Percentiles rank a stretch among this genome's conserved stretches.
Conservation (phyloP, 345 rosid genomes). For the Sisymbrium altissimum region DNA sequence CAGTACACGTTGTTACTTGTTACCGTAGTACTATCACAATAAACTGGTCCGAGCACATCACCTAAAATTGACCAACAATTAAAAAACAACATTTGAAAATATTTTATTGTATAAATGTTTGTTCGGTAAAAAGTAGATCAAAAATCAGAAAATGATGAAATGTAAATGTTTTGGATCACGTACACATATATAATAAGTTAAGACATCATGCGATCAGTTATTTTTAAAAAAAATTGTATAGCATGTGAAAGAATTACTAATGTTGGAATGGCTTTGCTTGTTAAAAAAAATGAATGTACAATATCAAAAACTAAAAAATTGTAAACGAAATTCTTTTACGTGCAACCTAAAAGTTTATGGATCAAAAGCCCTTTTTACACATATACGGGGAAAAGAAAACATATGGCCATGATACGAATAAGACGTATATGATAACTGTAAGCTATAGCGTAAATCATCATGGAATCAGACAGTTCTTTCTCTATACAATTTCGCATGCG, state of each 20-base stretch:
- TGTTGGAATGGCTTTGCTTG: background rate
- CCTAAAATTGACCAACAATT: background rate
- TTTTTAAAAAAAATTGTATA: background rate
- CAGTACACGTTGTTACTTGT: background rate
- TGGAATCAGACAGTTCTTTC: background rate
- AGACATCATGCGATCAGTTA: background rate
- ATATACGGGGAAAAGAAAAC: background rate
- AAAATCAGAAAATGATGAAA: background rate
- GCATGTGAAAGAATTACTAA: background rate
- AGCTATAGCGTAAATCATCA: no score
- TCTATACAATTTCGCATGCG: background rate
- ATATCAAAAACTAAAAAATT: background rate
- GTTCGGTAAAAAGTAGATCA: background rate
- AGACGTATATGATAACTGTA: no score
- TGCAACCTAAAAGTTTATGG: background rate
- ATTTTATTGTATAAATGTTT: background rate
- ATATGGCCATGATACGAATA: background rate
- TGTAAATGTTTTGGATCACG: background rate
- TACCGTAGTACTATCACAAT: background rate
- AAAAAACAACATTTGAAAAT: background rate
- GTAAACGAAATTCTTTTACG: no score
- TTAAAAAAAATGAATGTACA: background rate
- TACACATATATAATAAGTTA: background rate
- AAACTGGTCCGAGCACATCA: background rate
- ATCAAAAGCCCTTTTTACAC: background rate